Evolutionary conservation across 257 asterid genomes (phyloP).

Genomic region (Rhazya stricta): DNA sequence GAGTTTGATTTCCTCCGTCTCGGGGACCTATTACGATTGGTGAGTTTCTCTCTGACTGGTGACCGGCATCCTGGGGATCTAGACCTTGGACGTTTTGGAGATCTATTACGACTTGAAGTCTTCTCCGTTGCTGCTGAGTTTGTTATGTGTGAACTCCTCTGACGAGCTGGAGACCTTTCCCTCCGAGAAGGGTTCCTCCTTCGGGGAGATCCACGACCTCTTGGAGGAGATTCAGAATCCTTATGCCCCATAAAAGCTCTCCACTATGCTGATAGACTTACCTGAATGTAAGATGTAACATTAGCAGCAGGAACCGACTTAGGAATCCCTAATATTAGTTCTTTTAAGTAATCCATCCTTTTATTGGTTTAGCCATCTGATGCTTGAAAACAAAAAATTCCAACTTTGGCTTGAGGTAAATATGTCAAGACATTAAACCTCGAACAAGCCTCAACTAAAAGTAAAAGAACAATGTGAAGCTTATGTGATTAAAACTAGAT

Average conservation of each 20-base stretch:
- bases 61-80: conserved; percentile 44
- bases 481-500: not conserved
- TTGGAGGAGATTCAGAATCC: conserved; percentile 55
- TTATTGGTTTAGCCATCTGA: not conserved
- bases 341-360: not conserved
- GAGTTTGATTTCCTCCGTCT: conserved; percentile 42
- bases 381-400: not conserved
- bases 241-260: conserved; percentile 48
- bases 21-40: conserved; percentile 43
- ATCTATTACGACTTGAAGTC: conserved; percentile 32
- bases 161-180: conserved; percentile 58
- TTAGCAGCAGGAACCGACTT: not conserved
- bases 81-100: conserved; percentile 49
- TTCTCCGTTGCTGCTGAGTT: conserved; percentile 41
- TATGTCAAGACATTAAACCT: not conserved
- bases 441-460: not conserved
- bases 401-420: not conserved
- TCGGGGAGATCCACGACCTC: conserved; percentile 52
- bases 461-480: not conserved
- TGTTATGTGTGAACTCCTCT: conserved; percentile 41
- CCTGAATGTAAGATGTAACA: not conserved
- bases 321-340: not conserved
- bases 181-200: conserved; percentile 49
- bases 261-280: not conserved
- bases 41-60: conserved; percentile 44